Evolutionary conservation across 495 filamentous ascomycete genomes (phyloP).

Genomic region (Hypoxylon lienhwacheense): DNA sequence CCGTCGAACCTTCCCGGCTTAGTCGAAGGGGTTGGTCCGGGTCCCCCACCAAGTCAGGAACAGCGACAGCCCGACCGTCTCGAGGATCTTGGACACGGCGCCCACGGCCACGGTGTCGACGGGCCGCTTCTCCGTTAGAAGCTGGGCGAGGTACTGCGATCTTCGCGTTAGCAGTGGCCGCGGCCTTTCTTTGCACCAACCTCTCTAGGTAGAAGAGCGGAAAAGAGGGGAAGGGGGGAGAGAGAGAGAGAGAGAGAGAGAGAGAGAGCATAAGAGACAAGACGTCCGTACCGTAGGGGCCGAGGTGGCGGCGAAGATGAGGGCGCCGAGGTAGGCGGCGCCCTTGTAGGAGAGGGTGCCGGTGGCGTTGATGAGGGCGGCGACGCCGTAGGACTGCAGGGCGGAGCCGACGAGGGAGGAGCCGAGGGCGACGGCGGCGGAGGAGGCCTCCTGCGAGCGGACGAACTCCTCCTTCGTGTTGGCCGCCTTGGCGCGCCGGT

Average conservation of each 20-base stretch:
- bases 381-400: constrained; percentile 91
- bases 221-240: neutral
- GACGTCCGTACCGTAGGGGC: constrained; percentile 75
- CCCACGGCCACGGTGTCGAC: constrained; percentile 86
- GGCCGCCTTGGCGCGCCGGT: constrained; percentile 85
- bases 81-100: constrained; percentile 77
- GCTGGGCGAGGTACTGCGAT: constrained; percentile 74
- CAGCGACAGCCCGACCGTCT: constrained; percentile 88
- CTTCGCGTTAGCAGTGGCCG: neutral
- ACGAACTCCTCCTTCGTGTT: constrained; percentile 97
- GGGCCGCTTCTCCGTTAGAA: constrained; percentile 88
- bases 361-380: constrained; percentile 92
- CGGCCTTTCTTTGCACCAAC: neutral
- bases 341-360: constrained; percentile 95
- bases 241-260: no score
- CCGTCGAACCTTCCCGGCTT: constrained; percentile 22
- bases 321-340: constrained; percentile 85
- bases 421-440: constrained; percentile 86
- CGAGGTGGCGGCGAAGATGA: constrained; percentile 89
- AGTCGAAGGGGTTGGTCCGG: constrained; percentile 79
- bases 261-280: neutral
- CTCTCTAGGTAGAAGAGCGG: no score
- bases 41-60: constrained; percentile 99
- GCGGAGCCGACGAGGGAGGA: constrained; percentile 86
- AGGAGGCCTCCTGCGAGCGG: constrained; percentile 86